Percentiles rank a stretch among this genome's conserved stretches.
Conservation (phyloP, 2,329 filamentous ascomycete species). For the Fonsecaea pugnacius region DNA sequence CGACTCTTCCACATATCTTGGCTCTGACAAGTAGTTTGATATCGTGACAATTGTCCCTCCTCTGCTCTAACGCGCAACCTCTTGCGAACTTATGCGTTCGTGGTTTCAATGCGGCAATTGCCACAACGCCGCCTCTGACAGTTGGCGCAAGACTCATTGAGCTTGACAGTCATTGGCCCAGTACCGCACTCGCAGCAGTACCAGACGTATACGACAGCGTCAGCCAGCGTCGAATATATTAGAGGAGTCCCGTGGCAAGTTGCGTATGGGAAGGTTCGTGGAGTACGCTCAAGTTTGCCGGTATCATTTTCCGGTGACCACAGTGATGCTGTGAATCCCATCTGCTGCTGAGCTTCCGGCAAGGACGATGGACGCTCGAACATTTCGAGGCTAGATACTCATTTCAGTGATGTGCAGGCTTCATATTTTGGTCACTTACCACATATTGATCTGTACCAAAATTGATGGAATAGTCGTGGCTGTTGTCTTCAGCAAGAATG, state of each 20-base stretch:
- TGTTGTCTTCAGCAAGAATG: not conserved
- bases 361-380: not conserved
- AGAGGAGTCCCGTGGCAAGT: not conserved
- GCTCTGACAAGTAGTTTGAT: not conserved
- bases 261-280: not conserved
- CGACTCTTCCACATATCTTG: not conserved
- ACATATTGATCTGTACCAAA: not conserved
- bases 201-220: conserved; percentile 8
- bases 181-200: conserved; percentile 11
- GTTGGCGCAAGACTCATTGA: conserved; percentile 7
- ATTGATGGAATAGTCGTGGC: not conserved
- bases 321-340: not conserved
- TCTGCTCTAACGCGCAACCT: not conserved
- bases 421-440: not conserved
- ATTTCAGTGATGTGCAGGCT: not conserved
- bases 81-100: not conserved
- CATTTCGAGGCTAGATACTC: not conserved
- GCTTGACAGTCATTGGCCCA: conserved; percentile 7
- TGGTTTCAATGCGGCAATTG: conserved; percentile 11
- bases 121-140: conserved; percentile 2
- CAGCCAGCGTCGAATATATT: not conserved
- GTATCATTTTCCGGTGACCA: not conserved
- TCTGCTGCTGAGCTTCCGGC: not conserved
- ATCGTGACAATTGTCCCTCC: not conserved
- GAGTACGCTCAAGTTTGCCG: not conserved